phyloP scores from a whole-genome alignment of 176 grass and related monocot genomes.

The Zizania latifolia region DNA sequence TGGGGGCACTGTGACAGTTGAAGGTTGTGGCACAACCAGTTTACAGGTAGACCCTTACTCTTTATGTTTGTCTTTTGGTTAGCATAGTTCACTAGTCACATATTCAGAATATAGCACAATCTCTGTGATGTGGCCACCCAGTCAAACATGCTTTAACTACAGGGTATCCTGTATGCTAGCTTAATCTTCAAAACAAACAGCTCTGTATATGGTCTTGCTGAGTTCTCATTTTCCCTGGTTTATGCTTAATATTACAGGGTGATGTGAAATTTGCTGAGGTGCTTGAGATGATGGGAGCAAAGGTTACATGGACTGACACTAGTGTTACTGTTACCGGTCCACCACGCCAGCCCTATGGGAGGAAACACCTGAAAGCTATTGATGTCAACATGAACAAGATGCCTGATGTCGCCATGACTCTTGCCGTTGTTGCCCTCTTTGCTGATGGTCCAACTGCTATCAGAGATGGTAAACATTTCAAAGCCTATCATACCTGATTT shows the following conservation, averaged over 20 bases:
- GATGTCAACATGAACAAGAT: conserved; percentile 99
- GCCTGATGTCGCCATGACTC: conserved; percentile 98
- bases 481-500: background rate
- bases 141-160: background rate
- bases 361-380: conserved; percentile 71
- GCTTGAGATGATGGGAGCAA: conserved; percentile 96
- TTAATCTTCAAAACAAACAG: background rate
- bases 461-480: conserved; percentile 70
- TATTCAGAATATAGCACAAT: background rate
- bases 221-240: background rate
- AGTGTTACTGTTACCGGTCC: conserved; percentile 89
- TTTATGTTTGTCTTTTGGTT: background rate
- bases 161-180: background rate
- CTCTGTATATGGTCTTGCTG: background rate
- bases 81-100: background rate
- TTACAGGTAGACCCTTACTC: conserved; percentile 52
- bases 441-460: conserved; percentile 93
- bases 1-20: conserved; percentile 88
- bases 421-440: conserved; percentile 92
- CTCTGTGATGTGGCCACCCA: background rate
- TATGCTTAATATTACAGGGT: conserved; percentile 44
- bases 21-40: conserved; percentile 91
- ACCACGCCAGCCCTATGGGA: conserved; percentile 53
- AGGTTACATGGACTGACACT: conserved; percentile 92
- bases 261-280: conserved; percentile 99